phyloP scores from a whole-genome alignment of 179 eudicot genomes.

The Corrigiola litoralis region DNA sequence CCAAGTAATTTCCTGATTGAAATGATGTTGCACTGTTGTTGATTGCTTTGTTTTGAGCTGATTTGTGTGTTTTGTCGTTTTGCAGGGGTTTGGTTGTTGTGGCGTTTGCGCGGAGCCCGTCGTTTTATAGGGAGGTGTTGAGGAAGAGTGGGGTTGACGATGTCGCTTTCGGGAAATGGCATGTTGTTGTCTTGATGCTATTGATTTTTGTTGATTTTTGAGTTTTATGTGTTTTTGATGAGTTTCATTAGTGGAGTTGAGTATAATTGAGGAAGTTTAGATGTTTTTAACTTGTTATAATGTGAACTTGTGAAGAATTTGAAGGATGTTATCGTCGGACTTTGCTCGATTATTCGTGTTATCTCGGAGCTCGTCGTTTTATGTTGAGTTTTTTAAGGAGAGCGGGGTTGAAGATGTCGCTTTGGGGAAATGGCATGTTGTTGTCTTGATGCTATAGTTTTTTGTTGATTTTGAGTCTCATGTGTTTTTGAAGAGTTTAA shows the following conservation, averaged over 20 bases:
- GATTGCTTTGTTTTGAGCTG: neutral
- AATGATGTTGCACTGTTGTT: neutral
- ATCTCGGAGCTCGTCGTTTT: too few species aligned
- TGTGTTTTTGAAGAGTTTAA: too few species aligned
- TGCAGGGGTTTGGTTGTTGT: constrained; percentile 66
- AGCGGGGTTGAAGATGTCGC: too few species aligned
- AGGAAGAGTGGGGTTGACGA: constrained; percentile 38
- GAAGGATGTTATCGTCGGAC: too few species aligned
- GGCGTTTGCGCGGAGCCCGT: constrained; percentile 58
- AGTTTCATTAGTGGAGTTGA: neutral
- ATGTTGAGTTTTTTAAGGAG: too few species aligned
- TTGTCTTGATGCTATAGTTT: too few species aligned
- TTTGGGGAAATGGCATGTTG: too few species aligned
- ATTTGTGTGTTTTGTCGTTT: neutral
- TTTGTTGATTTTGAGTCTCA: too few species aligned
- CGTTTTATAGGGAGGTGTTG: constrained; percentile 47
- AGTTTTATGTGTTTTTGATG: neutral
- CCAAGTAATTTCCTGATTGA: constrained; percentile 27
- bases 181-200: neutral
- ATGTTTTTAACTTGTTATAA: too few species aligned
- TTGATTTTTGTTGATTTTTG: neutral
- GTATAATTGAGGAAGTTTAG: neutral
- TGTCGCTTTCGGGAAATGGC: constrained; percentile 41
- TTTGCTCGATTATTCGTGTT: too few species aligned
- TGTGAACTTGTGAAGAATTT: too few species aligned